Conservation (phyloP, 1,284 basidiomycete species). For the Anthracocystis setariae region DNA sequence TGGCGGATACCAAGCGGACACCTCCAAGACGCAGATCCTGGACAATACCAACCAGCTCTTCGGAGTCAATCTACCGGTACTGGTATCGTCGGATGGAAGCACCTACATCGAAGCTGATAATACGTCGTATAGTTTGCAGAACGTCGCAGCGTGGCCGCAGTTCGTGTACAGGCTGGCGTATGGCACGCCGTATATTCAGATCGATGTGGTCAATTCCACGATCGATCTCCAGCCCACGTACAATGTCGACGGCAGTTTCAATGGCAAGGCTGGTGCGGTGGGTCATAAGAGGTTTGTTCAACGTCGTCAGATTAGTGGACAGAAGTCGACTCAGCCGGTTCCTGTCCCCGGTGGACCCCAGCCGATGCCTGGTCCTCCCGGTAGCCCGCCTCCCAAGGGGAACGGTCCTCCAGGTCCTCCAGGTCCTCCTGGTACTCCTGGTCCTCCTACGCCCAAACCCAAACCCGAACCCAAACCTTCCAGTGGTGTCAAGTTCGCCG, state of each 20-base stretch:
- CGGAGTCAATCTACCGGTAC: slow-evolving; percentile 43
- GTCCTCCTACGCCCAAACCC: slow-evolving; percentile 2
- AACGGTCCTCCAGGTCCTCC: background rate
- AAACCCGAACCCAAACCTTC: background rate
- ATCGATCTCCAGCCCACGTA: slow-evolving; percentile 38
- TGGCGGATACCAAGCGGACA: slow-evolving; percentile 41
- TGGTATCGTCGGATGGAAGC: slow-evolving; percentile 22
- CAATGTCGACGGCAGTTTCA: slow-evolving; percentile 22
- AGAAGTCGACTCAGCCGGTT: slow-evolving; percentile 12
- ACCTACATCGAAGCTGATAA: slow-evolving; percentile 36
- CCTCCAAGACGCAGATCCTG: slow-evolving; percentile 38
- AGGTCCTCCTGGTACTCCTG: background rate
- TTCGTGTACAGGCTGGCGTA: slow-evolving; percentile 47
- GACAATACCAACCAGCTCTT: slow-evolving; percentile 51
- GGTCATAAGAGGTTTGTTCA: slow-evolving; percentile 39
- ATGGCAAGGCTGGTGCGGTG: slow-evolving; percentile 13
- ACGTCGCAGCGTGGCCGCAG: slow-evolving; percentile 29
- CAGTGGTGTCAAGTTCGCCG: slow-evolving; percentile 17
- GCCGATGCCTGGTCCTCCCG: slow-evolving; percentile 6
- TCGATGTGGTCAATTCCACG: slow-evolving; percentile 42
- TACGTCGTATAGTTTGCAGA: slow-evolving; percentile 36
- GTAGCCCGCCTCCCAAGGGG: slow-evolving; percentile 8
- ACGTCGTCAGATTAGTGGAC: slow-evolving; percentile 21
- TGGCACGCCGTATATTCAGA: slow-evolving; percentile 42
- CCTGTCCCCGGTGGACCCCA: slow-evolving; percentile 8